Conservation (phyloP, 768 basidiomycete species). For the Hydnum rufescens region DNA sequence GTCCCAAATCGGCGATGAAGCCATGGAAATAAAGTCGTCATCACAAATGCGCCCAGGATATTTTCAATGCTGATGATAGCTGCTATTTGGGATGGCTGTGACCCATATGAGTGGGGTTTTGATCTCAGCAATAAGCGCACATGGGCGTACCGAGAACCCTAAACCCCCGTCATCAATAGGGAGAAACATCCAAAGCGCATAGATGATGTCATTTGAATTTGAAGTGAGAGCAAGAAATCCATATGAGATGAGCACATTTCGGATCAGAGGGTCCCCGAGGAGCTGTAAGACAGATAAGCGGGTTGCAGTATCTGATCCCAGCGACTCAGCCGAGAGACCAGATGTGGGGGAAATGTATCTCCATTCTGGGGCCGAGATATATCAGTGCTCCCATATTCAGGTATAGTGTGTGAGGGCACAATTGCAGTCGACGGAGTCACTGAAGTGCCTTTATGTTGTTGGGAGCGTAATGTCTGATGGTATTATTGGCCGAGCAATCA, state of each 20-base stretch:
- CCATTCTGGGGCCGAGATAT: neutral
- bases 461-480: no score
- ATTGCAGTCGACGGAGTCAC: no score
- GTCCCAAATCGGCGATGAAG: neutral
- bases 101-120: neutral
- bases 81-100: neutral
- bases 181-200: constrained; percentile 11
- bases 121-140: no score
- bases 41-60: neutral
- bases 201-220: constrained; percentile 8
- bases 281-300: constrained; percentile 5
- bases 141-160: constrained; percentile 10
- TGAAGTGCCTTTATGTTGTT: no score
- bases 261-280: constrained; percentile 6
- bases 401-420: neutral
- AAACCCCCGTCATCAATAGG: constrained; percentile 8
- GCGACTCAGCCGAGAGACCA: neutral
- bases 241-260: constrained; percentile 8
- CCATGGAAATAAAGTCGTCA: neutral
- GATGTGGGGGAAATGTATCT: neutral
- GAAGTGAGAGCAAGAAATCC: constrained; percentile 7
- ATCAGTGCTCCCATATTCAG: neutral
- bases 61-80: neutral
- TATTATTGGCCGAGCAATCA: no score
- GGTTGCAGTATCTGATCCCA: neutral